Evolutionary conservation across 805 yeast species (phyloP).

Genomic region (Isabelozyma heimii): DNA sequence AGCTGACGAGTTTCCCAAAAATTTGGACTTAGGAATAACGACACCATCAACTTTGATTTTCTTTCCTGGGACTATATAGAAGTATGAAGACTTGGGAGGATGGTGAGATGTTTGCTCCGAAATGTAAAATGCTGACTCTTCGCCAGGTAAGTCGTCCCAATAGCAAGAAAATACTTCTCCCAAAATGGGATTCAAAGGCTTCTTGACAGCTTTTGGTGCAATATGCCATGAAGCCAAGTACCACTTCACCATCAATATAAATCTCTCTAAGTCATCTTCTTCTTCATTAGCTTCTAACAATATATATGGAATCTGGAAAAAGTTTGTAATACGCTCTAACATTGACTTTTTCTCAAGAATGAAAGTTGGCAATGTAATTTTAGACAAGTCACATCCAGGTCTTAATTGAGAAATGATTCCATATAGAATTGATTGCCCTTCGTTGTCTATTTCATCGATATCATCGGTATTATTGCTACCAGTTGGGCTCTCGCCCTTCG

Average conservation of each 20-base stretch:
- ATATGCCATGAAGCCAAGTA: conserved; percentile 97
- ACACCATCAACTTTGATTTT: conserved; percentile 87
- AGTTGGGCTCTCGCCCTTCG: not conserved
- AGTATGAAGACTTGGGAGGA: conserved; percentile 96
- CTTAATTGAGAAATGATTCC: conserved; percentile 88
- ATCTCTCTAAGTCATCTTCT: conserved; percentile 62
- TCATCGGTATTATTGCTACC: conserved; percentile 50
- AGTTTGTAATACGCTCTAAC: conserved; percentile 93
- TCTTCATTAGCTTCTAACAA: conserved; percentile 64
- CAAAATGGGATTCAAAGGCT: conserved; percentile 91
- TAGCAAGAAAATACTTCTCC: conserved; percentile 90
- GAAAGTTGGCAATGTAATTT: conserved; percentile 93
- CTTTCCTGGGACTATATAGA: conserved; percentile 78
- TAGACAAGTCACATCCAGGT: conserved; percentile 86
- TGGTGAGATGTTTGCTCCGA: conserved; percentile 97
- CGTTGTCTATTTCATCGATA: conserved; percentile 87
- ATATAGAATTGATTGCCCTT: conserved; percentile 81
- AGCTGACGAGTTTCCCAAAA: conserved; percentile 94
- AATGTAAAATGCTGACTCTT: conserved; percentile 71
- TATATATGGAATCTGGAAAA: conserved; percentile 74
- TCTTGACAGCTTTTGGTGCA: conserved; percentile 97
- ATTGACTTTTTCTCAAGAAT: conserved; percentile 92
- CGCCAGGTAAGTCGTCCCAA: conserved; percentile 81
- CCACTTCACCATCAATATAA: conserved; percentile 77
- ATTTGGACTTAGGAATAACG: conserved; percentile 81